Conservation (phyloP, 768 basidiomycete genomes). For the Agaricus subrufescens region DNA sequence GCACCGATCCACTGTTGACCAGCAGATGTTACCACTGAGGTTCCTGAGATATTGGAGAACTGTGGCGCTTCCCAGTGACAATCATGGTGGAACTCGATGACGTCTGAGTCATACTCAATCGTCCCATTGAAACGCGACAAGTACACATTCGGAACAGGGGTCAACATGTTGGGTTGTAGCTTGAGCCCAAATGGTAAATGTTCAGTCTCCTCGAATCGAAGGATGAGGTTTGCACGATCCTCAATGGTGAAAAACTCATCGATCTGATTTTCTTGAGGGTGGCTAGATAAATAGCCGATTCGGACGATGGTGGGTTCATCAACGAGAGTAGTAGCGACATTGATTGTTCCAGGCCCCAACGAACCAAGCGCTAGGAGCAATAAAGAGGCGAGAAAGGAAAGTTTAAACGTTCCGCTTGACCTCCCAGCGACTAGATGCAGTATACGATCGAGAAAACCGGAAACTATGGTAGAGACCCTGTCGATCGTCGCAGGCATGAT, state of each 20-base stretch:
- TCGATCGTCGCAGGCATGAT: conserved; percentile 2
- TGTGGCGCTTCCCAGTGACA: conserved; percentile 6
- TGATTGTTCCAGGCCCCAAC: conserved; percentile 7
- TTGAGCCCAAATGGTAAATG: conserved; percentile 4
- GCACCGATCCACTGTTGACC: background rate
- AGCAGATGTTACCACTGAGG: background rate
- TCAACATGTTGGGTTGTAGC: background rate
- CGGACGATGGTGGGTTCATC: background rate
- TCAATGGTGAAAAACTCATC: background rate
- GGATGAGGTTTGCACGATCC: conserved; percentile 7
- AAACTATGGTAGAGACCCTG: conserved; percentile 7
- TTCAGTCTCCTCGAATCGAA: conserved; percentile 5
- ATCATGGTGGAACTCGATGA: background rate
- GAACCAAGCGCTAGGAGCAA: conserved; percentile 2
- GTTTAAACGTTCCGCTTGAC: conserved; percentile 8
- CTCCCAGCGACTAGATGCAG: background rate
- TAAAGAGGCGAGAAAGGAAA: conserved; percentile 6
- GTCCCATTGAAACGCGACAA: background rate
- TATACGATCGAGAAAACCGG: conserved; percentile 8
- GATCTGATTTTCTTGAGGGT: background rate
- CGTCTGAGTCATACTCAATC: conserved; percentile 4
- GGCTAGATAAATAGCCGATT: background rate
- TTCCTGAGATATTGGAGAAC: background rate
- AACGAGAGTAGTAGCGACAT: conserved; percentile 4
- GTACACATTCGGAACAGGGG: background rate